Percentiles rank a stretch among this genome's conserved stretches.
phyloP scores from a whole-genome alignment of 2,329 filamentous ascomycete species.

The Aspergillus viridinutans region DNA sequence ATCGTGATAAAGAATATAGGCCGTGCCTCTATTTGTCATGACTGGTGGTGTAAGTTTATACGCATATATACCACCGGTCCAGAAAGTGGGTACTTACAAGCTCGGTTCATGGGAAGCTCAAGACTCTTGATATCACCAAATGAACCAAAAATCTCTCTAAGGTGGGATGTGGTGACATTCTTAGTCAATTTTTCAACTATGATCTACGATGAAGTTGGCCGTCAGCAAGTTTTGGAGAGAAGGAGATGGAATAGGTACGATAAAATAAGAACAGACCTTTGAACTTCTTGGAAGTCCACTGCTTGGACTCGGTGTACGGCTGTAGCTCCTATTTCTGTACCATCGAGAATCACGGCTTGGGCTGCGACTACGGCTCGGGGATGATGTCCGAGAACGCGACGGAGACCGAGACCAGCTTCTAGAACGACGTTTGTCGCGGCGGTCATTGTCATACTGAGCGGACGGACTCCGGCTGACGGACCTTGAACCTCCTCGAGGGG shows the following conservation, averaged over 20 bases:
- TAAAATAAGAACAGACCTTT: slow-evolving; percentile 24
- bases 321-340: slow-evolving; percentile 32
- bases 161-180: slow-evolving; percentile 83
- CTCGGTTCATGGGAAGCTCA: slow-evolving; percentile 82
- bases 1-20: slow-evolving; percentile 80
- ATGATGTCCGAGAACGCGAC: slow-evolving; percentile 25
- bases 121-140: slow-evolving; percentile 84
- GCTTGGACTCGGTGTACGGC: slow-evolving; percentile 25
- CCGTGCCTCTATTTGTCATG: slow-evolving; percentile 85
- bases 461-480: slow-evolving; percentile 28
- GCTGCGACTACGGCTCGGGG: slow-evolving; percentile 38
- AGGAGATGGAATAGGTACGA: neutral
- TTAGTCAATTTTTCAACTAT: slow-evolving; percentile 95
- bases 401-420: slow-evolving; percentile 26
- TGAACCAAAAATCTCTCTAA: slow-evolving; percentile 85
- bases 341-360: slow-evolving; percentile 34
- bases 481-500: slow-evolving; percentile 30
- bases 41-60: slow-evolving; percentile 47
- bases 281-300: slow-evolving; percentile 29
- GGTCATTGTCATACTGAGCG: slow-evolving; percentile 15
- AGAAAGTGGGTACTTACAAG: slow-evolving; percentile 56
- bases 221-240: neutral
- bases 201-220: slow-evolving; percentile 55
- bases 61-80: slow-evolving; percentile 1
- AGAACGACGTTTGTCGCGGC: slow-evolving; percentile 24